Conservation (phyloP, 345 rosid genomes). For the Aquilaria malaccensis region DNA sequence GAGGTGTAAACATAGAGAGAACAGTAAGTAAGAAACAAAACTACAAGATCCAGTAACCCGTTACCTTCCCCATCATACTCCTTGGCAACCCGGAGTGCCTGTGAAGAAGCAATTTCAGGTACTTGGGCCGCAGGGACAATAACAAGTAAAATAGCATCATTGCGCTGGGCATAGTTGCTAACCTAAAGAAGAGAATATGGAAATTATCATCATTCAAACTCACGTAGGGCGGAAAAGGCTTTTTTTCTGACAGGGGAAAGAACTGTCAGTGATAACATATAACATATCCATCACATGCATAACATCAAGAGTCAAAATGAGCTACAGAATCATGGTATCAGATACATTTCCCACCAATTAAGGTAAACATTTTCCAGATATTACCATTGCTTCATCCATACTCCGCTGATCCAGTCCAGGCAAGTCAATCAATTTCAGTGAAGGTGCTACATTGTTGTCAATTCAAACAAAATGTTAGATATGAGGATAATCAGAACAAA, state of each 20-base stretch:
- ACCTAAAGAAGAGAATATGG: constrained; percentile 26
- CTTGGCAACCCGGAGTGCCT: constrained; percentile 82
- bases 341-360: too few relatives aligned
- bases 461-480: too few relatives aligned
- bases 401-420: constrained; percentile 95
- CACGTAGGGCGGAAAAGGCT: constrained; percentile 28
- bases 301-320: background rate
- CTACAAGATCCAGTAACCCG: constrained; percentile 9
- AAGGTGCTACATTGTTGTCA: constrained; percentile 54
- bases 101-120: constrained; percentile 82
- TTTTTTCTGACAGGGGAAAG: background rate
- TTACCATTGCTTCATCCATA: constrained; percentile 86
- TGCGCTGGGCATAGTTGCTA: constrained; percentile 72
- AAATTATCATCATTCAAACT: constrained; percentile 24
- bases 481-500: background rate
- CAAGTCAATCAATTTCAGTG: constrained; percentile 80
- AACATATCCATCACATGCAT: background rate
- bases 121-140: constrained; percentile 85
- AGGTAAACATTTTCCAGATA: constrained; percentile 6
- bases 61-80: constrained; percentile 85
- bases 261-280: background rate
- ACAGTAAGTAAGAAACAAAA: background rate
- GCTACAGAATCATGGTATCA: constrained; percentile 10
- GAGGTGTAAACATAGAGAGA: too few relatives aligned
- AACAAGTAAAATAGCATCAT: constrained; percentile 87